Evolutionary conservation across 192 early-diverging fungal species (phyloP).

Genomic region (Chytriomyces sp.): DNA sequence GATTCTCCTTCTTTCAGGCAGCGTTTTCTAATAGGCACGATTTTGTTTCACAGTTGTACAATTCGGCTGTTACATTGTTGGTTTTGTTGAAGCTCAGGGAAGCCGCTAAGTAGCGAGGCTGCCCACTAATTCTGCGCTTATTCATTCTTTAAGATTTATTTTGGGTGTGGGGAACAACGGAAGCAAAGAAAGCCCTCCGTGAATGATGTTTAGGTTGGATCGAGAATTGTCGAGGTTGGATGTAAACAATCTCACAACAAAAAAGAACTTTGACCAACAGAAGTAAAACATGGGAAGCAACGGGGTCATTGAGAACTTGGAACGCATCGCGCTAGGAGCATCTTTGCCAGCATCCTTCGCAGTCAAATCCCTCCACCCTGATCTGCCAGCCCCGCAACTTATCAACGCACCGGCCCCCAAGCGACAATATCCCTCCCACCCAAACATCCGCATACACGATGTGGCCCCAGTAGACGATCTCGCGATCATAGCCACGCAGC

Average conservation of each 20-base stretch:
- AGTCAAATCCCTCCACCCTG: too few relatives aligned
- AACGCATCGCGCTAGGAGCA: neutral
- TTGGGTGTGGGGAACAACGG: too few relatives aligned
- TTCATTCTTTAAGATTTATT: neutral
- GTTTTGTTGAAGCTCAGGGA: conserved; percentile 44
- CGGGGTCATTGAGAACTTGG: neutral
- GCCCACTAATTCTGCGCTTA: neutral
- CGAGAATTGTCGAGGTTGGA: too few relatives aligned
- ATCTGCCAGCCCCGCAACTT: neutral
- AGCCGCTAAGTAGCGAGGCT: conserved; percentile 19
- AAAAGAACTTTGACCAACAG: too few relatives aligned
- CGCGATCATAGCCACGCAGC: too few relatives aligned
- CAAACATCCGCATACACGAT: neutral
- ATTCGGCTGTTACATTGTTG: conserved; percentile 42
- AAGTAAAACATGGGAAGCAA: neutral
- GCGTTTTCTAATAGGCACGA: neutral
- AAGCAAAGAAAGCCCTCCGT: too few relatives aligned
- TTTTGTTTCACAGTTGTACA: conserved; percentile 32
- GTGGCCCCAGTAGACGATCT: too few relatives aligned
- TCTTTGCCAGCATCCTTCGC: too few relatives aligned
- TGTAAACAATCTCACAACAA: too few relatives aligned
- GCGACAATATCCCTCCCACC: neutral
- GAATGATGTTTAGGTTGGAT: too few relatives aligned
- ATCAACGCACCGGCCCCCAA: neutral
- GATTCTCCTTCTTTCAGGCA: neutral